These are phyloP conservation scores for Chlorencoelia australis DNA, from an alignment of 2,329 filamentous ascomycete genomes.

Conservation along the genomic window DNA sequence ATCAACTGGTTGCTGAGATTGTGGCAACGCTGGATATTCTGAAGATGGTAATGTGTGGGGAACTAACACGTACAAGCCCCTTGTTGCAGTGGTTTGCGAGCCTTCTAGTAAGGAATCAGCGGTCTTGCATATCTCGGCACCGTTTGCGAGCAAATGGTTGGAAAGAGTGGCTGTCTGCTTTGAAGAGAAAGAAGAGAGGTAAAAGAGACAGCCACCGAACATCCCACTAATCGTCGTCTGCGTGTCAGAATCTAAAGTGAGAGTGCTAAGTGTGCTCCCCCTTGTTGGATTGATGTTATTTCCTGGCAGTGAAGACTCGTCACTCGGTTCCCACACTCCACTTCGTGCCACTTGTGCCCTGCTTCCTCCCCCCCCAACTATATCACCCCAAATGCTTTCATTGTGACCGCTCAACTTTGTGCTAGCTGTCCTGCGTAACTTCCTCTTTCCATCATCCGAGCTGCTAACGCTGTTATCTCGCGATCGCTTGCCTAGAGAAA, in stretches of 20 bases:
- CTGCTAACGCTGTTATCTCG: slow-evolving; percentile 38
- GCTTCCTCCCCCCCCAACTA: slow-evolving; percentile 45
- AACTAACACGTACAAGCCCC: slow-evolving; percentile 30
- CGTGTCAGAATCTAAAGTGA: slow-evolving; percentile 11
- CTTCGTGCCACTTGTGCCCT: slow-evolving; percentile 20
- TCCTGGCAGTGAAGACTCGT: slow-evolving; percentile 6
- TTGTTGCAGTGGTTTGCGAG: slow-evolving; percentile 3
- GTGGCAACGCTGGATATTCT: slow-evolving; percentile 24
- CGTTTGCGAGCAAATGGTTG: slow-evolving; percentile 28
- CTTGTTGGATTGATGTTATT: not conserved
- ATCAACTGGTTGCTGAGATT: slow-evolving; percentile 31
- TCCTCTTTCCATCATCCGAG: slow-evolving; percentile 55
- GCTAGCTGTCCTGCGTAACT: slow-evolving; percentile 80
- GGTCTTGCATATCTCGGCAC: slow-evolving; percentile 21
- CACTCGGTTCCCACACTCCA: slow-evolving; percentile 19
- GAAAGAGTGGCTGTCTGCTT: slow-evolving; percentile 30
- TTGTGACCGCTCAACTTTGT: slow-evolving; percentile 71
- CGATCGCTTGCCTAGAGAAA: slow-evolving; percentile 47
- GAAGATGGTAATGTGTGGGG: slow-evolving; percentile 32
- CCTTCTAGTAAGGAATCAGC: slow-evolving; percentile 12
- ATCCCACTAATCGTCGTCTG: slow-evolving; percentile 25
- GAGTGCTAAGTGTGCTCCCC: not conserved
- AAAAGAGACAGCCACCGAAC: slow-evolving; percentile 33
- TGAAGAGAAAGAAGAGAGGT: slow-evolving; percentile 33
- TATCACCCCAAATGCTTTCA: slow-evolving; percentile 83